These are phyloP conservation scores for Phytophthora colocasiae DNA, from an alignment of 352 stramenopile genomes.

Conservation along the genomic window DNA sequence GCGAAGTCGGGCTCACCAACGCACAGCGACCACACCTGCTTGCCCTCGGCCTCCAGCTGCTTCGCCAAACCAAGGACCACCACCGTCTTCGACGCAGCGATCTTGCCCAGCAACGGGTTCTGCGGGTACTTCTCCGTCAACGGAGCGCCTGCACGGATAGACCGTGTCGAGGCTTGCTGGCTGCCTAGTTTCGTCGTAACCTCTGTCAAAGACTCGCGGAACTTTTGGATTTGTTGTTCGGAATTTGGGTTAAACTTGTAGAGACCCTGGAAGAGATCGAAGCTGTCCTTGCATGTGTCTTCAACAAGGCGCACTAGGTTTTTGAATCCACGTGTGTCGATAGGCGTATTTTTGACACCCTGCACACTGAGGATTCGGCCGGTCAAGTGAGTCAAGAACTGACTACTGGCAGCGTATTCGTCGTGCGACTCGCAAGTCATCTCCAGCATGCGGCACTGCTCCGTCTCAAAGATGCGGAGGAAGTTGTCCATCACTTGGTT, in stretches of 20 bases:
- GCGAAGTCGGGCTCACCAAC: slow-evolving; percentile 96
- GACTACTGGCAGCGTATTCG: slow-evolving; percentile 95
- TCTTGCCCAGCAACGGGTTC: slow-evolving; percentile 84
- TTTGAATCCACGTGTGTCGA: slow-evolving; percentile 98
- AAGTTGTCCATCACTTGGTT: slow-evolving; percentile 90
- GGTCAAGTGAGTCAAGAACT: slow-evolving; percentile 99
- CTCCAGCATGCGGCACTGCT: slow-evolving; percentile 97
- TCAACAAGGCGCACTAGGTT: slow-evolving; percentile 97
- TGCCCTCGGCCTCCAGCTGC: slow-evolving; percentile 94
- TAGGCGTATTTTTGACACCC: slow-evolving; percentile 87
- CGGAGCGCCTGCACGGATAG: neutral
- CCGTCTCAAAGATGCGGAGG: slow-evolving; percentile 95
- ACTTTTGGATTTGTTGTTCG: slow-evolving; percentile 81
- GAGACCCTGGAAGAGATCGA: slow-evolving; percentile 98
- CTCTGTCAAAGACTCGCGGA: slow-evolving; percentile 66
- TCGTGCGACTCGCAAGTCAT: slow-evolving; percentile 97
- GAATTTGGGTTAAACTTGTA: slow-evolving; percentile 98
- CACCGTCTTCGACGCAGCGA: slow-evolving; percentile 92
- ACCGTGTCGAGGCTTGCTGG: slow-evolving; percentile 6
- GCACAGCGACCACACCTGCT: slow-evolving; percentile 93
- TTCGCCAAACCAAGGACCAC: slow-evolving; percentile 97
- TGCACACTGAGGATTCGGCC: slow-evolving; percentile 95
- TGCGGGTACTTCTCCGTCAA: slow-evolving; percentile 71
- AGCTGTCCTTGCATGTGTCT: slow-evolving; percentile 97
- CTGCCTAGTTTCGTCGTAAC: slow-evolving; percentile 54